Percentiles rank a stretch among this genome's conserved stretches.
Conservation (phyloP, 2,329 filamentous ascomycete genomes). For the Laburnicola sp. region DNA sequence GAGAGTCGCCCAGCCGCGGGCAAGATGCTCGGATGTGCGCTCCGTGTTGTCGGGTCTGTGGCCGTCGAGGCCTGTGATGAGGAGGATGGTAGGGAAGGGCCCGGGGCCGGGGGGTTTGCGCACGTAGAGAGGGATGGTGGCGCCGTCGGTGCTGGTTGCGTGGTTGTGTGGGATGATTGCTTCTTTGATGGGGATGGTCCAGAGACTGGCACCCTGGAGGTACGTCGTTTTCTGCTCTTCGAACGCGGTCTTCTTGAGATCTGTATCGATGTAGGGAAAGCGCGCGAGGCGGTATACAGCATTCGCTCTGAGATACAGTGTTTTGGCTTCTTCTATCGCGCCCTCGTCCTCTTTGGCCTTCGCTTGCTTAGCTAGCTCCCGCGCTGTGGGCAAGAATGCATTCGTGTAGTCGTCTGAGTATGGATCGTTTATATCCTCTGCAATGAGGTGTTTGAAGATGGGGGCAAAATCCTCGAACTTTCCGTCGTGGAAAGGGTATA, state of each 20-base stretch:
- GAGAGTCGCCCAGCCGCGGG: conserved; percentile 54
- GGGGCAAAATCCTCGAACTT: conserved; percentile 69
- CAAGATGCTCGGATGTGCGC: conserved; percentile 52
- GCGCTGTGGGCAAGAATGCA: conserved; percentile 62
- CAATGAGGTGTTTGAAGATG: conserved; percentile 47
- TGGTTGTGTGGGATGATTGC: conserved; percentile 61
- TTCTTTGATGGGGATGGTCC: conserved; percentile 61
- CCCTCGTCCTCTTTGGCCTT: conserved; percentile 51
- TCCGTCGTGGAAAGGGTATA: conserved; percentile 76
- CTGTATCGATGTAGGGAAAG: conserved; percentile 61
- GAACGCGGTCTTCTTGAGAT: conserved; percentile 63
- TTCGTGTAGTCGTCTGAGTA: conserved; percentile 65
- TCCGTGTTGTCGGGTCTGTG: conserved; percentile 56
- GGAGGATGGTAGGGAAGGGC: conserved; percentile 55
- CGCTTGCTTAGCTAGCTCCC: conserved; percentile 58
- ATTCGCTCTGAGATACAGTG: conserved; percentile 69
- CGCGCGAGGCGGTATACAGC: conserved; percentile 72
- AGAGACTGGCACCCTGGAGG: conserved; percentile 53
- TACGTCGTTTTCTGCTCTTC: conserved; percentile 67
- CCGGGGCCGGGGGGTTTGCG: conserved; percentile 54
- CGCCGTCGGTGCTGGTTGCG: conserved; percentile 55
- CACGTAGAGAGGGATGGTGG: conserved; percentile 65
- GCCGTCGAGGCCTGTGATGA: conserved; percentile 62
- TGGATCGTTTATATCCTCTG: conserved; percentile 66
- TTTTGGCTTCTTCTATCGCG: conserved; percentile 57